Percentiles rank a stretch among this genome's conserved stretches.
phyloP scores from a whole-genome alignment of 169 alveolate genomes.

The Eimeria necatrix region DNA sequence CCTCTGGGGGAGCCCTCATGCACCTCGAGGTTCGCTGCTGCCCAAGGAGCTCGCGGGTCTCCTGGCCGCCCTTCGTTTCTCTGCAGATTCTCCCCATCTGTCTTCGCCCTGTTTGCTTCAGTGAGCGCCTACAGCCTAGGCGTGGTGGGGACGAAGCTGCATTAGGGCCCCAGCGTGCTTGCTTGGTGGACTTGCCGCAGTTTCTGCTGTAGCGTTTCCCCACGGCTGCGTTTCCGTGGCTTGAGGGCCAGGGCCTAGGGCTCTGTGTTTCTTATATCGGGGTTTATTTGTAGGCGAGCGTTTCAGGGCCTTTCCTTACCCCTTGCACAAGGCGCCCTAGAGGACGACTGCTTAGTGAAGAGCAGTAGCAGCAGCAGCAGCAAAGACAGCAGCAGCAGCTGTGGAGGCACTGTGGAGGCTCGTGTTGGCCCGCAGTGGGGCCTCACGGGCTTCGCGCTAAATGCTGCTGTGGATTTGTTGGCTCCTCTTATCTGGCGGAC shows the following conservation, averaged over 20 bases:
- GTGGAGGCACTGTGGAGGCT: neutral
- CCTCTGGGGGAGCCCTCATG: neutral
- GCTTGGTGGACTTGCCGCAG: neutral
- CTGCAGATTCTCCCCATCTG: neutral
- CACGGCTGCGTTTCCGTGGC: neutral
- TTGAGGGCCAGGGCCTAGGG: neutral
- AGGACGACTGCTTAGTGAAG: neutral
- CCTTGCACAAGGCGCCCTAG: conserved; percentile 38
- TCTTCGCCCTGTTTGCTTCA: conserved; percentile 27
- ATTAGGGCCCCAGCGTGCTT: too few species aligned
- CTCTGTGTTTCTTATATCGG: neutral
- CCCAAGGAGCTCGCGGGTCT: conserved; percentile 85
- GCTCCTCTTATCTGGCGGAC: conserved; percentile 71
- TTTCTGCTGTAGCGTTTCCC: neutral
- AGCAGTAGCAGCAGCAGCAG: conserved; percentile 54
- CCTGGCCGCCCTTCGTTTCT: conserved; percentile 74
- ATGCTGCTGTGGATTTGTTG: conserved; percentile 58
- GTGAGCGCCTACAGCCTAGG: neutral
- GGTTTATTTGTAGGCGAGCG: conserved; percentile 13
- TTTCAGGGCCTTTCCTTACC: conserved; percentile 32
- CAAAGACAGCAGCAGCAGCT: conserved; percentile 12
- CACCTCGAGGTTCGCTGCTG: conserved; percentile 68
- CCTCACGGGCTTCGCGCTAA: conserved; percentile 51
- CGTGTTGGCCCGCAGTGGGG: conserved; percentile 60
- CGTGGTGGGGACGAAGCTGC: too few species aligned